Base-by-base conservation (phyloP, 345 rosid species). In the Eucalyptus curtisii region DNA sequence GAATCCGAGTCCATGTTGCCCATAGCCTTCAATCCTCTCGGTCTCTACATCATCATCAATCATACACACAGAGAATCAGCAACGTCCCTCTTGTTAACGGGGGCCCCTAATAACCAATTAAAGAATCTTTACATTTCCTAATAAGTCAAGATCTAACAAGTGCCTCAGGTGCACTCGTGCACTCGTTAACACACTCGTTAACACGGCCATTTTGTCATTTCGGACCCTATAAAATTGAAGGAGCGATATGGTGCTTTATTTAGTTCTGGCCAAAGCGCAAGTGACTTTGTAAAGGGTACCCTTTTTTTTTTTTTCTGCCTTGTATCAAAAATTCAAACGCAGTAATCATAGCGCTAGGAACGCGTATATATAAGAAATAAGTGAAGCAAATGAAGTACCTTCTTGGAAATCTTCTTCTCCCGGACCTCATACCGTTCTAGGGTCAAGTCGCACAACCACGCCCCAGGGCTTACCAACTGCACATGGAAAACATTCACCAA, bases 21-120 rank as follows among this genome's bases (percentile, higher is more conserved):
- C 95, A 94, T 92, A 8, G 94, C 94, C 90, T 94, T 94, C 87
- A 94, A 91, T 61, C 95, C 95, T 89, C 95, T 93, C 4, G 95
- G 94, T 90, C 94, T 93, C 94, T 94, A 92, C 93, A 90, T 71
- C 71, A 88, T 24, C 45, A 55, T 8, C 19, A n/a, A 13, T 59
- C 13, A 16, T 25, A 37, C 25, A 84, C 9, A 13, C 33, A 37
- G 3, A 15, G 31, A 50, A 76, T 89, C 85, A 89, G 61, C 12
- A 37, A 68, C 13, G 25, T n/a, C 25, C 61, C 57, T 40, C 20
- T 20, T 11, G 50, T 42, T 8, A 81, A 37, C 24, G 1, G 20
- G 25, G 9, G 22, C 4, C 12, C 42, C 45, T 87, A 45, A n/a
- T 15, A 11, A 55, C 76, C 68, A 9, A 40, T 44, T 45, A 19